Evolutionary conservation across 352 stramenopile species (phyloP), one percentile per base, ranked within the genome.

Genomic region (Globisporangium iwayamae): DNA sequence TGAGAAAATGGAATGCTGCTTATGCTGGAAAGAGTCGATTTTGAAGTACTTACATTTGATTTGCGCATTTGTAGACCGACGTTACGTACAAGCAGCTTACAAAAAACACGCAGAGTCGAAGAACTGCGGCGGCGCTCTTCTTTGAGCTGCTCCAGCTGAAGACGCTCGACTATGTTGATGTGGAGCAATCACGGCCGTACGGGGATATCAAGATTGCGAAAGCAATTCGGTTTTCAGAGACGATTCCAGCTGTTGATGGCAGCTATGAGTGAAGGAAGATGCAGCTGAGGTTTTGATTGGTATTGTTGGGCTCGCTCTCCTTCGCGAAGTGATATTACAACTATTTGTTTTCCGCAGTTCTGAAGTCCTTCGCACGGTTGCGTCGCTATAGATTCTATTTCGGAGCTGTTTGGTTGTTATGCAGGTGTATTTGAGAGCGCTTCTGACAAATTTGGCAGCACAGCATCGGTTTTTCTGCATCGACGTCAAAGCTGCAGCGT

Each of bases 121-220:
- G 94, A 50, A 99, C 92, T 53, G 96, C 94, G 25, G 90, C 94
- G 11, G 93, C 86, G 48, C 81, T 98, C 43, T 99, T 99, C 74
- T 99, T 99, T 65, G 96, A 99, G 72, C 80, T 99, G 18, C 83
- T 99, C 2, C 89, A 98, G 73, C 80, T 99, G n/a, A 98, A 99
- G 76, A 99, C 96, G 4, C 96, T 98, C 69, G 96, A 99, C 78
- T 99, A 97, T 73, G 90, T 99, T 36, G 88, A 98, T 58, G 69
- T 99, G 22, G 78, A 97, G 14, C 97, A 99, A 79, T 70, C 90
- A 20, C 77, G 89, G 46, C 74, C 90, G 52, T 99, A 98, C 74
- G 94, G 93, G 22, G 96, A 99, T 65, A 99, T 99, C 65, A 85
- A 83, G 64, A 90, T 98, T 56, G 75, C 76, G 13, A 92, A 90